phyloP scores from a whole-genome alignment of 148 eudicot species.

The Cornus kousa region DNA sequence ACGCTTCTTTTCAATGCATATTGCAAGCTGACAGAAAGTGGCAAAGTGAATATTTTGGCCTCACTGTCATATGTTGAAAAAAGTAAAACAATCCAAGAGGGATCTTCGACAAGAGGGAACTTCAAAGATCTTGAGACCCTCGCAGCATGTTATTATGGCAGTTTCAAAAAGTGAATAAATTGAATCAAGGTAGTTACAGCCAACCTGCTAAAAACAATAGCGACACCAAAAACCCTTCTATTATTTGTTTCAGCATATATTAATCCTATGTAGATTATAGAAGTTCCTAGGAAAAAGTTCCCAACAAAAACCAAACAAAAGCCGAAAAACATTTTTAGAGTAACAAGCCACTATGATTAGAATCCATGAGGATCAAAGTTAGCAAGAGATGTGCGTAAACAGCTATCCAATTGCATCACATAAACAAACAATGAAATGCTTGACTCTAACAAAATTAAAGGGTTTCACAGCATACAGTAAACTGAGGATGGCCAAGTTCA shows the following conservation, averaged over 20 bases:
- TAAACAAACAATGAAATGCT: neutral
- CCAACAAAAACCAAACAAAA: neutral
- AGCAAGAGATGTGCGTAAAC: neutral
- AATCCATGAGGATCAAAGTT: neutral
- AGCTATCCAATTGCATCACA: conserved; percentile 1
- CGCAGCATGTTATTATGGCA: neutral
- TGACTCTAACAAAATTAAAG: too few relatives aligned
- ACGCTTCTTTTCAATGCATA: conserved; percentile 78
- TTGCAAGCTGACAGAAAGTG: conserved; percentile 56
- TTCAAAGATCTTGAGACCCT: conserved; percentile 9
- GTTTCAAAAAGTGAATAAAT: neutral
- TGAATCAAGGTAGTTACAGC: neutral
- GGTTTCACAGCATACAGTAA: too few relatives aligned
- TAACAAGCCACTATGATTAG: neutral
- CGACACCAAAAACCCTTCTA: neutral
- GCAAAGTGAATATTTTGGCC: neutral
- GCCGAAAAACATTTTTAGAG: neutral
- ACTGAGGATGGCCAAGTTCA: too few relatives aligned
- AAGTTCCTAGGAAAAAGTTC: neutral
- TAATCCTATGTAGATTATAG: neutral
- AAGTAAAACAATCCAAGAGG: neutral
- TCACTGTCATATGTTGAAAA: neutral
- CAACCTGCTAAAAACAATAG: neutral
- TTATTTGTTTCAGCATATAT: neutral
- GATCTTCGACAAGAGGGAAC: neutral